Conservation (phyloP, 192 early-diverging fungal genomes). For the Coemansia sp. region DNA sequence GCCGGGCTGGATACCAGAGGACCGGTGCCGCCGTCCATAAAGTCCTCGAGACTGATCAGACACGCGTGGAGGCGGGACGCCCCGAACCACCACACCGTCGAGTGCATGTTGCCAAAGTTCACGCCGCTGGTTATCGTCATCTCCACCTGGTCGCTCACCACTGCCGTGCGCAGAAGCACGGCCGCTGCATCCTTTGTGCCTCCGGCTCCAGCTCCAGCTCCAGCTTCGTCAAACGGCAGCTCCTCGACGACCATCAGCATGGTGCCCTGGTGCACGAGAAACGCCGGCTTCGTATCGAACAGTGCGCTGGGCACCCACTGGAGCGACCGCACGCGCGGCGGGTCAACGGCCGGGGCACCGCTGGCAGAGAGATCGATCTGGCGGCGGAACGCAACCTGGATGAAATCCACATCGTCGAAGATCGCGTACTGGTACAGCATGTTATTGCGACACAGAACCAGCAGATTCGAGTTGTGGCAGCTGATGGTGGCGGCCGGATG, state of each 20-base stretch:
- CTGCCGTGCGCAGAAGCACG: neutral
- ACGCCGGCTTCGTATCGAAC: constrained; percentile 28
- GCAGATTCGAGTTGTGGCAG: constrained; percentile 30
- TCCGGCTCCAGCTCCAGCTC: neutral
- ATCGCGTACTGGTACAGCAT: constrained; percentile 31
- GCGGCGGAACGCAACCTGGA: constrained; percentile 30
- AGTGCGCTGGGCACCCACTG: constrained; percentile 52
- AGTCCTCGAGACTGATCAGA: constrained; percentile 50
- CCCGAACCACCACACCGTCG: constrained; percentile 51
- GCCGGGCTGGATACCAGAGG: constrained; percentile 4
- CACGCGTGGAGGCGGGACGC: constrained; percentile 37
- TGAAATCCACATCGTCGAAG: constrained; percentile 27
- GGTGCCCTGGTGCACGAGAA: constrained; percentile 47
- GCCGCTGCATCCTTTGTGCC: too few relatives aligned
- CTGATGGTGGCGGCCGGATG: constrained; percentile 24
- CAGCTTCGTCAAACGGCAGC: neutral
- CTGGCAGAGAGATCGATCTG: constrained; percentile 5
- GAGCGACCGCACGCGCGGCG: constrained; percentile 38
- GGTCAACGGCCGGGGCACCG: constrained; percentile 3
- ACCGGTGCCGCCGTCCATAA: constrained; percentile 35
- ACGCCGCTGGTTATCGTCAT: constrained; percentile 36
- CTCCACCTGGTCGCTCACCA: constrained; percentile 25
- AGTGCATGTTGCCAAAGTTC: constrained; percentile 56
- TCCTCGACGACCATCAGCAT: constrained; percentile 23
- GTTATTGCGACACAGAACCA: constrained; percentile 24